Evolutionary conservation across 176 grass and related monocot genomes (phyloP).

Genomic region (Panicum miliaceum): DNA sequence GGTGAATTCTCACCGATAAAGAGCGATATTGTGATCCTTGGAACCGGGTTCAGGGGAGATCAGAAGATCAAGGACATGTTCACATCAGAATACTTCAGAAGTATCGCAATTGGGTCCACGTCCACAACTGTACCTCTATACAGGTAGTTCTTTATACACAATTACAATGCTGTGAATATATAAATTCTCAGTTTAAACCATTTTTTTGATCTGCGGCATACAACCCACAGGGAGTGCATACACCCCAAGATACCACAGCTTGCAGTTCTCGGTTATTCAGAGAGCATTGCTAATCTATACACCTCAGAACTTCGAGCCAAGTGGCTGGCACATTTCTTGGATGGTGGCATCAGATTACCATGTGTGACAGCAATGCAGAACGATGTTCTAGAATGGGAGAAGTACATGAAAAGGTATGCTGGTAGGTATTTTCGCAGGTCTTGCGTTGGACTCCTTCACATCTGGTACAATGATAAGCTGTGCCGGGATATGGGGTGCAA

Average conservation of each 20-base stretch:
- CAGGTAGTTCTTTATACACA: conserved; percentile 32
- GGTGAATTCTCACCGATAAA: conserved; percentile 39
- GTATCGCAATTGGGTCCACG: conserved; percentile 42
- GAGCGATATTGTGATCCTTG: conserved; percentile 57
- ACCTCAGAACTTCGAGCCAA: conserved; percentile 55
- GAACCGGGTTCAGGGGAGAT: conserved; percentile 59
- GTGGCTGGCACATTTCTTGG: conserved; percentile 62
- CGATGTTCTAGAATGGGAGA: conserved; percentile 60
- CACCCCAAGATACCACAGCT: conserved; percentile 70
- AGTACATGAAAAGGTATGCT: conserved; percentile 62
- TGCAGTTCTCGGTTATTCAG: conserved; percentile 57
- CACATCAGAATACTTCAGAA: conserved; percentile 54
- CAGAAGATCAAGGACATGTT: conserved; percentile 68
- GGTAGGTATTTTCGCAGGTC: conserved; percentile 53
- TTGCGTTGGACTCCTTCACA: conserved; percentile 47
- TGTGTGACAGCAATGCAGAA: conserved; percentile 49
- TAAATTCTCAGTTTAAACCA: neutral
- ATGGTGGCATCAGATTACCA: conserved; percentile 61
- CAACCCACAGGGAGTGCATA: conserved; percentile 54
- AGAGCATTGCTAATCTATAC: conserved; percentile 69
- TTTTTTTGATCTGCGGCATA: neutral
- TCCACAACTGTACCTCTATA: conserved; percentile 55
- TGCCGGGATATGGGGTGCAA: conserved; percentile 69
- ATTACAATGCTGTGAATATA: neutral
- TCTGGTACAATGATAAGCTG: conserved; percentile 67